These are phyloP conservation scores for Scopulariopsis brevicaulis DNA, from an alignment of 2,329 filamentous ascomycete species.

Conservation along the genomic window DNA sequence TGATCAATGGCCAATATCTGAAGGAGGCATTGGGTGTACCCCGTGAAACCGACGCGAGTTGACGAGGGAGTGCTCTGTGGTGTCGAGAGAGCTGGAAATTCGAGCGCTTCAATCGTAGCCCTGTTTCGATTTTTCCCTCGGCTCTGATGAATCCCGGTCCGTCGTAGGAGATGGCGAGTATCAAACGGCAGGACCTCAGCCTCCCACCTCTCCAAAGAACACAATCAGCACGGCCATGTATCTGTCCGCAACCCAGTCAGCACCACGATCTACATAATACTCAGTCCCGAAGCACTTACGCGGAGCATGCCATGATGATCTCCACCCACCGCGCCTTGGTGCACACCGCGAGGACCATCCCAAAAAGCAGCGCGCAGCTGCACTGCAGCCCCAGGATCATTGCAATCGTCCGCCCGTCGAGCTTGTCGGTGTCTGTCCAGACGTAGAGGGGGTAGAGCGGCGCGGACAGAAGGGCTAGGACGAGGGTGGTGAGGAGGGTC, in stretches of 20 bases:
- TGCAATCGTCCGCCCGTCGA: conserved; percentile 1
- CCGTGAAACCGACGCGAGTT: too few relatives aligned
- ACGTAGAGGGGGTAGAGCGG: conserved; percentile 6
- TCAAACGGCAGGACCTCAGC: not conserved
- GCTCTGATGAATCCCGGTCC: too few relatives aligned
- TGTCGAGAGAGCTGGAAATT: too few relatives aligned
- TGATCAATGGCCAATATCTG: too few relatives aligned
- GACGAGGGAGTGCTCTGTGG: too few relatives aligned
- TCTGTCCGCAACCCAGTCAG: not conserved
- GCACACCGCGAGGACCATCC: conserved; percentile 1
- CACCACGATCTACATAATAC: not conserved
- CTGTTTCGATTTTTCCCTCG: too few relatives aligned
- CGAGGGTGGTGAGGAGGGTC: not conserved
- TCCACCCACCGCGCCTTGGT: conserved; percentile 6
- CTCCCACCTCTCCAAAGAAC: conserved; percentile 1
- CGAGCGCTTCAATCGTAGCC: too few relatives aligned
- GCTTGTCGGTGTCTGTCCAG: not conserved
- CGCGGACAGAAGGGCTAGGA: not conserved
- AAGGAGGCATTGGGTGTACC: too few relatives aligned
- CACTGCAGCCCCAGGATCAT: conserved; percentile 5
- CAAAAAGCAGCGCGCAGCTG: conserved; percentile 2
- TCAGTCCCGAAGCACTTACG: not conserved
- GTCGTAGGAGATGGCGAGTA: too few relatives aligned
- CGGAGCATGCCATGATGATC: conserved; percentile 4
- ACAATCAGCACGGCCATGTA: conserved; percentile 7